Evolutionary conservation across 2,329 filamentous ascomycete genomes (phyloP).

Genomic region (Penicillium sp.): DNA sequence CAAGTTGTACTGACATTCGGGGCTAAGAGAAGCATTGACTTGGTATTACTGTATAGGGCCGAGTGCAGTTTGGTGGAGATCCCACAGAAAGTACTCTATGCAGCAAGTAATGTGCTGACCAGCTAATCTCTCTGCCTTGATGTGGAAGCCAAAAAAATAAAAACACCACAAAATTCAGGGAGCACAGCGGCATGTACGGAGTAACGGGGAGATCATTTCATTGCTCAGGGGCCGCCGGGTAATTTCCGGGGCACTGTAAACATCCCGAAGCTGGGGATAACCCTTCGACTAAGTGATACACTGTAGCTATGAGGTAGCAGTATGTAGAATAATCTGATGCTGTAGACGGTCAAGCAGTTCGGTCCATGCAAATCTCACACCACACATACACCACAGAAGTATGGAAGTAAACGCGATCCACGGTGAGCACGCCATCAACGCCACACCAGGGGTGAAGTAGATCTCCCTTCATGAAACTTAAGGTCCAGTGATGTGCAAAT

Average conservation of each 20-base stretch:
- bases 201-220: neutral
- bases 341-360: no score
- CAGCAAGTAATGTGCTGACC: neutral
- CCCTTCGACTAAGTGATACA: neutral
- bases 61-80: neutral
- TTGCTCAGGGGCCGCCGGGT: neutral
- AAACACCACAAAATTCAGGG: neutral
- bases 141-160: no score
- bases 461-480: constrained; percentile 20
- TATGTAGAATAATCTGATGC: no score
- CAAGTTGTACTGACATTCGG: neutral
- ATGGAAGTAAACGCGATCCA: neutral
- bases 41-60: neutral
- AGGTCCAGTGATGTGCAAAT: constrained; percentile 19
- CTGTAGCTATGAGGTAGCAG: neutral
- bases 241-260: constrained; percentile 2
- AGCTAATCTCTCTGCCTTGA: neutral
- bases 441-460: constrained; percentile 14
- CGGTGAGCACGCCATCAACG: constrained; percentile 20
- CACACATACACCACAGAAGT: neutral
- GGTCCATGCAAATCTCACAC: no score
- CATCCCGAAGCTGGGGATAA: constrained; percentile 1
- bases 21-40: neutral
- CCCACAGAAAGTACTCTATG: neutral
- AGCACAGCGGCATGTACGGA: constrained; percentile 1